A percentile compares a stretch with the other conserved stretches of the same genome.
Conservation (phyloP, 306 rosid genomes). For the Malus orientalis region DNA sequence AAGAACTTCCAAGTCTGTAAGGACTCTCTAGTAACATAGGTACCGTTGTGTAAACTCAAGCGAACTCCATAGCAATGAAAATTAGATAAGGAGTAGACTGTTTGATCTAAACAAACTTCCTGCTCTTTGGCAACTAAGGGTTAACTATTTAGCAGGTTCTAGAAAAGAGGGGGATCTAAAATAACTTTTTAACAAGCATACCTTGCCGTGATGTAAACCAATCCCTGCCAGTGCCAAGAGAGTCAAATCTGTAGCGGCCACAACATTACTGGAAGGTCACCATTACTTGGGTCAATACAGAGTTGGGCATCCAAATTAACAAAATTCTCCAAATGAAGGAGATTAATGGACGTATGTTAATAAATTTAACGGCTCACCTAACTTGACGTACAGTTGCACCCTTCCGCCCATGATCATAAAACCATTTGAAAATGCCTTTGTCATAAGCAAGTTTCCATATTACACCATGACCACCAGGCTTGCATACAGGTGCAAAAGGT, state of each 20-base stretch:
- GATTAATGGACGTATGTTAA: slow-evolving; percentile 1
- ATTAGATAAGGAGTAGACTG: neutral
- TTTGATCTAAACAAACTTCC: neutral
- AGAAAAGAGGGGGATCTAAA: neutral
- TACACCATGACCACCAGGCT: slow-evolving; percentile 98
- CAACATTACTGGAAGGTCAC: slow-evolving; percentile 76
- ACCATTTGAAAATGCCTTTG: slow-evolving; percentile 87
- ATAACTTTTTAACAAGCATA: slow-evolving; percentile 16
- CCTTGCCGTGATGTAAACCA: slow-evolving; percentile 83
- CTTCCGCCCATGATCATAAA: slow-evolving; percentile 76
- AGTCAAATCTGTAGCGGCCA: slow-evolving; percentile 90
- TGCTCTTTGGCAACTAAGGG: neutral
- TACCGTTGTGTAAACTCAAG: neutral
- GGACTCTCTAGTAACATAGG: neutral
- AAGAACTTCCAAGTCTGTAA: neutral
- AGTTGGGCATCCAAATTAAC: neutral
- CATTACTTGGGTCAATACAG: slow-evolving; percentile 20
- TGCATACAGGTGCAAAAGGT: slow-evolving; percentile 69
- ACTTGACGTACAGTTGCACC: slow-evolving; percentile 96
- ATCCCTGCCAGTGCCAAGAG: slow-evolving; percentile 91
- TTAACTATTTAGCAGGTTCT: neutral
- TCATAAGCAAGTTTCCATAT: slow-evolving; percentile 96
- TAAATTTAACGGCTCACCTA: slow-evolving; percentile 48
- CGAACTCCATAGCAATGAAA: neutral
- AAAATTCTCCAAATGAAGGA: neutral